A percentile compares a stretch with the other conserved stretches of the same genome.
phyloP scores from a whole-genome alignment of 352 stramenopile genomes.

The Pythium vanterpoolii region DNA sequence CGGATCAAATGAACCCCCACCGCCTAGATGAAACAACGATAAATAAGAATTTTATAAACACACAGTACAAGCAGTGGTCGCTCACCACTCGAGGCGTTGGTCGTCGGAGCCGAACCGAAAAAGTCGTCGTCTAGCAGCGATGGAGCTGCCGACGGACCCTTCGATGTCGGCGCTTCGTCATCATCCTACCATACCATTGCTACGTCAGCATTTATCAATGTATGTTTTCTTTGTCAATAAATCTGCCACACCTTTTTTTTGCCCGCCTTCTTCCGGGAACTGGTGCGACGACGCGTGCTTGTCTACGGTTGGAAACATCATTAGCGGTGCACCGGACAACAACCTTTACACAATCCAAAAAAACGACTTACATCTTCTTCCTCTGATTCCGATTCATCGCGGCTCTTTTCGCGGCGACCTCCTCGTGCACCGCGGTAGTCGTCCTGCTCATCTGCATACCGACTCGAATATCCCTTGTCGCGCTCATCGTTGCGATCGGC shows the following conservation, averaged over 20 bases:
- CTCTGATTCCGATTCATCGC: conserved; percentile 69
- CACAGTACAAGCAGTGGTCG: not conserved
- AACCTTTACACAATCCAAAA: not conserved
- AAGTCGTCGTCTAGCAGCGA: conserved; percentile 80
- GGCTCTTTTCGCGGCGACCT: conserved; percentile 37
- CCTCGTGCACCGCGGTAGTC: conserved; percentile 35
- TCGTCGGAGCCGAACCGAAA: conserved; percentile 42
- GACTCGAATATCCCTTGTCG: conserved; percentile 69
- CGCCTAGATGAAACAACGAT: conserved; percentile 11
- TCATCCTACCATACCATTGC: conserved; percentile 17
- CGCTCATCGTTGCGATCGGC: conserved; percentile 53
- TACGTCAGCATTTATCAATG: not conserved
- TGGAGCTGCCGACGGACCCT: conserved; percentile 55
- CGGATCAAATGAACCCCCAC: conserved; percentile 58
- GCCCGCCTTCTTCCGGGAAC: conserved; percentile 53
- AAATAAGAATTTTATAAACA: conserved; percentile 4
- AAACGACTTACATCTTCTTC: conserved; percentile 46
- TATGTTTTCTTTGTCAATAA: not conserved
- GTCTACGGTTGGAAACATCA: not conserved
- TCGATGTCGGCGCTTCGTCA: conserved; percentile 37
- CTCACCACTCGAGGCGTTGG: conserved; percentile 17
- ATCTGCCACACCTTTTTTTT: conserved; percentile 67
- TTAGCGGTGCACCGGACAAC: not conserved
- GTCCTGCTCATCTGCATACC: conserved; percentile 66
- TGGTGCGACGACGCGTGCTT: conserved; percentile 46